These are phyloP conservation scores for Metschnikowia continentalis DNA, from an alignment of 805 yeast species.

Conservation along the genomic window DNA sequence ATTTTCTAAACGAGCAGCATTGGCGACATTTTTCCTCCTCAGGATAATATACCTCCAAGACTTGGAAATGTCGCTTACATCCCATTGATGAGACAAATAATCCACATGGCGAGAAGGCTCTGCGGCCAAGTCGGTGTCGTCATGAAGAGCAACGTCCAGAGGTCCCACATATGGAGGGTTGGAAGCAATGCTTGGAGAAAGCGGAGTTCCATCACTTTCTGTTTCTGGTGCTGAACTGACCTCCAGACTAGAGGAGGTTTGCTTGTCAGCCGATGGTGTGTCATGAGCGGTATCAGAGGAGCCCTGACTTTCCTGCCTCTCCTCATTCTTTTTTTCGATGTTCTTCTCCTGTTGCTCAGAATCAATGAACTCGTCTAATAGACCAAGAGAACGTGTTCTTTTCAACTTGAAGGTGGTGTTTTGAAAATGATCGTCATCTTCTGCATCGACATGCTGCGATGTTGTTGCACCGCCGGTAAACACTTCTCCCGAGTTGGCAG, in stretches of 20 bases:
- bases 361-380: slow-evolving; percentile 65
- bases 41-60: slow-evolving; percentile 93
- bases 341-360: slow-evolving; percentile 26
- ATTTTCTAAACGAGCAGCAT: slow-evolving; percentile 39
- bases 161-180: slow-evolving; percentile 18
- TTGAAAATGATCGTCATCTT: slow-evolving; percentile 65
- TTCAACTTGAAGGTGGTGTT: slow-evolving; percentile 70
- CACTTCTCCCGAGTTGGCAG: slow-evolving; percentile 19
- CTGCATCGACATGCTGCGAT: slow-evolving; percentile 65
- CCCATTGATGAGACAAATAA: slow-evolving; percentile 94
- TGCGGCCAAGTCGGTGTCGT: slow-evolving; percentile 73
- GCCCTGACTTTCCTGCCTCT: slow-evolving; percentile 6
- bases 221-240: background rate
- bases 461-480: slow-evolving; percentile 60
- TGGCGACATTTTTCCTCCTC: slow-evolving; percentile 77
- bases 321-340: slow-evolving; percentile 13
- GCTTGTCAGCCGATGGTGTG: background rate
- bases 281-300: slow-evolving; percentile 1
- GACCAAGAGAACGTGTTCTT: slow-evolving; percentile 78
- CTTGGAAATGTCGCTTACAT: slow-evolving; percentile 84
- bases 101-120: slow-evolving; percentile 92
- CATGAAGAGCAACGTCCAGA: slow-evolving; percentile 55
- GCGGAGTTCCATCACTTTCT: slow-evolving; percentile 11
- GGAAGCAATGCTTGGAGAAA: slow-evolving; percentile 8
- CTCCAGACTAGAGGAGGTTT: slow-evolving; percentile 1